Conservation (phyloP, 2,329 filamentous ascomycete genomes). For the Setomelanomma holmii region DNA sequence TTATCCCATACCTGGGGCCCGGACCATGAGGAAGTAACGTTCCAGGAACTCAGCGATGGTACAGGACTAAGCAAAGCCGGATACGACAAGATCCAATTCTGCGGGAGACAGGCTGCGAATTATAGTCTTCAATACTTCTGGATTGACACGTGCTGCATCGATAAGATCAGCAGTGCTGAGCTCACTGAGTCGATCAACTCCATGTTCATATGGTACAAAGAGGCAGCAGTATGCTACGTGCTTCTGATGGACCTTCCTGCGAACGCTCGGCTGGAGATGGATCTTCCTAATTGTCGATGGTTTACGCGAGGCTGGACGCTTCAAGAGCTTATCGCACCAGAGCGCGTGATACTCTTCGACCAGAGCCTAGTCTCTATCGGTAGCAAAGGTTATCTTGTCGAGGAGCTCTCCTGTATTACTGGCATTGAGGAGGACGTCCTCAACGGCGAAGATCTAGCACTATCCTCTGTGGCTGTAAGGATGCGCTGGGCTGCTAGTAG, state of each 20-base stretch:
- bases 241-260: constrained; percentile 9
- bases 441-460: constrained; percentile 6
- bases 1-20: constrained; percentile 22
- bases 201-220: constrained; percentile 23
- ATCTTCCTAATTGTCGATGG: constrained; percentile 18
- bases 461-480: constrained; percentile 9
- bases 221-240: constrained; percentile 19
- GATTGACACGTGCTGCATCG: constrained; percentile 27
- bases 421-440: constrained; percentile 4
- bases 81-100: constrained; percentile 18
- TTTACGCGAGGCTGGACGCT: constrained; percentile 26
- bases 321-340: constrained; percentile 22
- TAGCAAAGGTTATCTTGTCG: constrained; percentile 1
- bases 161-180: constrained; percentile 17
- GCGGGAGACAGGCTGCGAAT: constrained; percentile 12
- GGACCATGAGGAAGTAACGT: constrained; percentile 18
- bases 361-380: too few species aligned
- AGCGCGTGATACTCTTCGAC: constrained; percentile 6
- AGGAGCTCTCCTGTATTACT: constrained; percentile 8
- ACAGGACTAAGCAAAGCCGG: constrained; percentile 6
- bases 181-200: constrained; percentile 22
- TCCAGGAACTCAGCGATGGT: constrained; percentile 4
- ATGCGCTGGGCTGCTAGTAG: constrained; percentile 28
- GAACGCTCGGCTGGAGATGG: background rate
- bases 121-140: constrained; percentile 18